phyloP scores from a whole-genome alignment of 2,329 filamentous ascomycete species.

The Alternaria sp. region DNA sequence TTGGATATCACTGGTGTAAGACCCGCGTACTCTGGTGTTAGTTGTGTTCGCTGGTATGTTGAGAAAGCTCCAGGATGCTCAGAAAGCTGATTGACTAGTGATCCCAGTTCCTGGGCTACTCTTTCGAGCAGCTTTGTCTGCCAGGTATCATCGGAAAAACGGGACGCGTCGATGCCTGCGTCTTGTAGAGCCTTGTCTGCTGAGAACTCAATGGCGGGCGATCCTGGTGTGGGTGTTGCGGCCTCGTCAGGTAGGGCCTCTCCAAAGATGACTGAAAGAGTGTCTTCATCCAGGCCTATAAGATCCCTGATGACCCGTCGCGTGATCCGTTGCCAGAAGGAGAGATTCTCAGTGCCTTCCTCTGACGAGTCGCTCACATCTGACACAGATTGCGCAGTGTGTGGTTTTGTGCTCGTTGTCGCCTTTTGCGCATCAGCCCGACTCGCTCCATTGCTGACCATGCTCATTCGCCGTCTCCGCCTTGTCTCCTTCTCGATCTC shows the following conservation, averaged over 20 bases:
- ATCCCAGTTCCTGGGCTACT: constrained; percentile 85
- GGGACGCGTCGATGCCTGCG: constrained; percentile 38
- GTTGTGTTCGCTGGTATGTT: constrained; percentile 72
- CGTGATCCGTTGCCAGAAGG: constrained; percentile 83
- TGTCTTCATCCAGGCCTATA: constrained; percentile 86
- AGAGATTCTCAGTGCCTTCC: constrained; percentile 64
- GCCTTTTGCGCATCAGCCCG: constrained; percentile 31
- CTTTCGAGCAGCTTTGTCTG: constrained; percentile 82
- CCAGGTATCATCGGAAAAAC: constrained; percentile 63
- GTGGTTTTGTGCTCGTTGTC: constrained; percentile 16
- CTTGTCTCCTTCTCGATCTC: constrained; percentile 89
- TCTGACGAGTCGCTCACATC: constrained; percentile 50
- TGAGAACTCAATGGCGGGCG: constrained; percentile 29
- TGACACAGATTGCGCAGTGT: constrained; percentile 30
- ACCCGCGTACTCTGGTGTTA: constrained; percentile 77
- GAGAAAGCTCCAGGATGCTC: constrained; percentile 90
- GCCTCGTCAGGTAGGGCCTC: constrained; percentile 70
- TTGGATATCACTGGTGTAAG: constrained; percentile 65
- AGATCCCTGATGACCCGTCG: constrained; percentile 87
- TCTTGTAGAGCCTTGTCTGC: constrained; percentile 32
- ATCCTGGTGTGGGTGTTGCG: constrained; percentile 26
- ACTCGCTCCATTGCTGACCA: constrained; percentile 58
- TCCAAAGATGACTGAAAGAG: constrained; percentile 87
- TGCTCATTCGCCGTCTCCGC: constrained; percentile 69
- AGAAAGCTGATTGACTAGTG: constrained; percentile 82